These are phyloP conservation scores for Phytophthora citricola DNA, from an alignment of 352 stramenopile species.

Conservation along the genomic window DNA sequence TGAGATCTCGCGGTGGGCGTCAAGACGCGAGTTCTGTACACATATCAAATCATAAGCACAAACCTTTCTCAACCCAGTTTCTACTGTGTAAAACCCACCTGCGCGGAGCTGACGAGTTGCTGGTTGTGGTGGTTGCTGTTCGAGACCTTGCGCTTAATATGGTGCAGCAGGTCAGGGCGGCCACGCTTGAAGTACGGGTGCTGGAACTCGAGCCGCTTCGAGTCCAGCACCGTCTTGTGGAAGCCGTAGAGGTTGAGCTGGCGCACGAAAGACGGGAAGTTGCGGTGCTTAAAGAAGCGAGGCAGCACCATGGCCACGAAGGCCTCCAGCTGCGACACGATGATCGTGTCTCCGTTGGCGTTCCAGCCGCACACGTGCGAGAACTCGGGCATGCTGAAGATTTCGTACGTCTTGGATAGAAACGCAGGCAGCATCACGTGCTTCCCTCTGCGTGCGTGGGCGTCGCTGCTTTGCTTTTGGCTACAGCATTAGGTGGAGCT, in stretches of 20 bases:
- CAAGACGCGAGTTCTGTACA: conserved; percentile 65
- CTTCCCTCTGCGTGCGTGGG: conserved; percentile 52
- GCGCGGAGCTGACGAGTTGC: conserved; percentile 60
- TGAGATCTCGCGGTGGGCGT: conserved; percentile 79
- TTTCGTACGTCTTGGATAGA: conserved; percentile 94
- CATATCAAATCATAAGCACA: conserved; percentile 10
- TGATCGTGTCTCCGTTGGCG: conserved; percentile 90
- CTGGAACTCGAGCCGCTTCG: conserved; percentile 93
- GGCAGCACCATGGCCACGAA: conserved; percentile 88
- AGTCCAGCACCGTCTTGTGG: conserved; percentile 93
- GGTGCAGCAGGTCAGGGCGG: conserved; percentile 81
- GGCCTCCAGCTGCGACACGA: conserved; percentile 88
- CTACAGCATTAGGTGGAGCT: background rate
- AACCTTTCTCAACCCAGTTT: background rate
- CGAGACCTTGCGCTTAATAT: conserved; percentile 91
- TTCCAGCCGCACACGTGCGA: conserved; percentile 91
- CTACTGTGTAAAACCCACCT: conserved; percentile 38
- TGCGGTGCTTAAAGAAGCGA: conserved; percentile 93
- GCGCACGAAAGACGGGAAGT: conserved; percentile 94
- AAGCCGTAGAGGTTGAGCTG: conserved; percentile 96
- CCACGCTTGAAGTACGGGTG: conserved; percentile 93
- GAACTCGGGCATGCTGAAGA: conserved; percentile 91
- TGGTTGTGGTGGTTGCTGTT: conserved; percentile 56
- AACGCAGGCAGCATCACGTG: conserved; percentile 91
- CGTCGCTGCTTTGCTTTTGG: conserved; percentile 25